Base-by-base conservation (phyloP, 1,139 yeast genomes). In the Blastobotrys aristatus region DNA sequence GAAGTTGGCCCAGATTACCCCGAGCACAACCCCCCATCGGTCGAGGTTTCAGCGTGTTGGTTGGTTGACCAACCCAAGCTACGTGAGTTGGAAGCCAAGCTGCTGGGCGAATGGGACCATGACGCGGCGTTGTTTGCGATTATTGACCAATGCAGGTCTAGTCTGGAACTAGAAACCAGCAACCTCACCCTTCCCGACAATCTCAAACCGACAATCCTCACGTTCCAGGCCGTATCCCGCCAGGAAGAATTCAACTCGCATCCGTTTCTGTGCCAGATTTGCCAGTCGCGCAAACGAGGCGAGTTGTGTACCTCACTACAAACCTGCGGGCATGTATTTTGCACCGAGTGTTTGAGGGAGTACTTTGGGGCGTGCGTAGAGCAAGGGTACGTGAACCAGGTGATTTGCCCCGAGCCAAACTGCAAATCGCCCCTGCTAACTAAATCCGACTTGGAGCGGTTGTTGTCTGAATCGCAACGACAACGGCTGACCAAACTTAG, bases 381-480 rank as follows among this genome's bases (percentile, higher is more conserved):
- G 1, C 66, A 72, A 17, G 87, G 85, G 1, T 77, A 76, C 31
- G 70, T 79, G 2, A 71, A 71, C 14, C 75, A 69, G 46, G 70
- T 82, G 0, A 79, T 79, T 54, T 82, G 89, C 57, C 87, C 88
- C 0, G 73, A 77, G 42, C 76, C 54, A 67, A 52, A 31, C 49
- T 59, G 47, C 56, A 61, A 32, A 41, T 50, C 37, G 13, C 53
- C 37, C 18, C 43, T 24, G 33, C 48, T 50, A 31, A 44, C 61
- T 22, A 61, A 59, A 3, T 56, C 58, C 31, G 61, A 62, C 41
- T 55, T 69, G 39, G 54, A 60, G 18, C 57, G 55, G 10, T 48
- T 61, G 55, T 53, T 77, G 1, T 53, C 66, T 2, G 51, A 55
- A 1, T 67, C 62, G 0, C 50, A 70, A 2, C 61, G 73, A 8